phyloP scores from a whole-genome alignment of 345 rosid species.

The Salix koriyanagi region DNA sequence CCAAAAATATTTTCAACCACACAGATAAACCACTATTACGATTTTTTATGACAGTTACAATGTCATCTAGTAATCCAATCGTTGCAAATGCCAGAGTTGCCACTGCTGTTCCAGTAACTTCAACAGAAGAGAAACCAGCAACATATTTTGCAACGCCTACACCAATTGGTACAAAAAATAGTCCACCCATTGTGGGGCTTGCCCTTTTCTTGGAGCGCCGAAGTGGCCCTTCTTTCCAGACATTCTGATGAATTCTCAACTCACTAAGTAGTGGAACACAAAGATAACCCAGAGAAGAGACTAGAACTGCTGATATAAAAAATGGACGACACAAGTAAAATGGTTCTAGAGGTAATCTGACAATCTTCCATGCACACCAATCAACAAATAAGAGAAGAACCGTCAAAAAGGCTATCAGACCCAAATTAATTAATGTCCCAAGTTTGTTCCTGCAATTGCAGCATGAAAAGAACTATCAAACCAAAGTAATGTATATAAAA shows the following conservation, averaged over 20 bases:
- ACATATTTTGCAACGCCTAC: conserved; percentile 57
- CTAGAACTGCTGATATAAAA: conserved; percentile 51
- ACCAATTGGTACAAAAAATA: conserved; percentile 73
- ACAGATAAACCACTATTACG: conserved; percentile 46
- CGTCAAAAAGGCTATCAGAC: conserved; percentile 54
- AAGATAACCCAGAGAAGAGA: conserved; percentile 59
- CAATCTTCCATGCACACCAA: conserved; percentile 89
- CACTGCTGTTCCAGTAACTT: conserved; percentile 65
- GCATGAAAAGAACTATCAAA: background rate
- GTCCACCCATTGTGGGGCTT: conserved; percentile 86
- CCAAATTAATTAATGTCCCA: conserved; percentile 58
- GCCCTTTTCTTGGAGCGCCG: conserved; percentile 42
- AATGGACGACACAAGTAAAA: conserved; percentile 69
- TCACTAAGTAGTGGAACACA: conserved; percentile 62
- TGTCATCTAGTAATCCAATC: conserved; percentile 71
- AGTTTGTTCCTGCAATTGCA: conserved; percentile 55
- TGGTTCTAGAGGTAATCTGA: conserved; percentile 72
- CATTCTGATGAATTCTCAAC: conserved; percentile 45
- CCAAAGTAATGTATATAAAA: background rate
- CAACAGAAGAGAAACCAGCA: conserved; percentile 51
- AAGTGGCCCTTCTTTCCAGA: conserved; percentile 39
- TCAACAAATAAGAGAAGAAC: conserved; percentile 57
- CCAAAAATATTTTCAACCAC: conserved; percentile 52
- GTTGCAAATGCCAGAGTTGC: conserved; percentile 65
- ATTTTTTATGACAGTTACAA: conserved; percentile 37